Evolutionary conservation across 2,329 filamentous ascomycete species (phyloP).

Genomic region (Herpotrichia juniperi): DNA sequence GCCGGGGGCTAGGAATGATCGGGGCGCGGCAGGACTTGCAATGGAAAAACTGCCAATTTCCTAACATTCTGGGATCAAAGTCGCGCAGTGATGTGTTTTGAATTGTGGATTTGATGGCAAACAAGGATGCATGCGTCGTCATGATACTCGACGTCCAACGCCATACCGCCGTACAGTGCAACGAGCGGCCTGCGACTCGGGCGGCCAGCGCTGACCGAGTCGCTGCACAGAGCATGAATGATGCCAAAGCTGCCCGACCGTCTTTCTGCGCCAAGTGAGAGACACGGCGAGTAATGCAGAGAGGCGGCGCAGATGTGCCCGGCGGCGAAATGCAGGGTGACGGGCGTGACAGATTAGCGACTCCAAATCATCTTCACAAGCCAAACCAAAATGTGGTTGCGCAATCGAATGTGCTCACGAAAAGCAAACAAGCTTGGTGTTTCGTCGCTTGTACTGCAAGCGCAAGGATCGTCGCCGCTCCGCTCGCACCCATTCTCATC

Average conservation of each 20-base stretch:
- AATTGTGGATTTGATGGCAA: too few relatives aligned
- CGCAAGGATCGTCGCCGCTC: not conserved
- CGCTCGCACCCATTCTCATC: conserved; percentile 3
- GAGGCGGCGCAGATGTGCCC: conserved; percentile 10
- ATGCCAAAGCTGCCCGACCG: not conserved
- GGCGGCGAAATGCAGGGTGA: conserved; percentile 6
- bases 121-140: not conserved
- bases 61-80: too few relatives aligned
- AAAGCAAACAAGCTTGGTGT: not conserved
- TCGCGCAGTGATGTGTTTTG: too few relatives aligned
- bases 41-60: conserved; percentile 11
- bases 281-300: not conserved
- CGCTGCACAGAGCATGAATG: not conserved
- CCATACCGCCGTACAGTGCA: not conserved
- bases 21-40: conserved; percentile 8
- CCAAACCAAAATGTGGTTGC: not conserved
- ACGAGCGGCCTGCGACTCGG: not conserved
- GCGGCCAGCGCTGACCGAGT: not conserved
- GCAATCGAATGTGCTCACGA: conserved; percentile 9
- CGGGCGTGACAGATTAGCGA: conserved; percentile 11
- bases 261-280: not conserved
- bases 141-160: conserved; percentile 1
- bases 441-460: conserved; percentile 7
- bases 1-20: conserved; percentile 11
- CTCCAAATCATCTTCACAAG: not conserved